Evolutionary conservation across 768 basidiomycete genomes (phyloP).

Genomic region (Lactarius sp.): DNA sequence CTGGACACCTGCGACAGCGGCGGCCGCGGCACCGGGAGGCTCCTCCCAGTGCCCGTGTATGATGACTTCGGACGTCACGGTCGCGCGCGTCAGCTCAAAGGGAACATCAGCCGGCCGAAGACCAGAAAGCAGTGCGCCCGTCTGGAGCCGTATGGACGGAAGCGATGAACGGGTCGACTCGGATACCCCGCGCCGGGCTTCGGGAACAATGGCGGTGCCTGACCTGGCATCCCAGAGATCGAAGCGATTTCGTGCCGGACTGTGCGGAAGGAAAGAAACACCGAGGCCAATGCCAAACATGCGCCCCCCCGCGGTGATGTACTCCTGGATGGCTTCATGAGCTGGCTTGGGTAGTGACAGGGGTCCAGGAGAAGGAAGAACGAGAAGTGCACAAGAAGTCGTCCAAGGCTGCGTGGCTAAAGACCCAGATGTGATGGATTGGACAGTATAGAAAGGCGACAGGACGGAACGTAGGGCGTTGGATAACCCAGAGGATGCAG

Average conservation of each 20-base stretch:
- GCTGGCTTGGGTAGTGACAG: conserved; percentile 37
- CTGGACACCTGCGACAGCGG: conserved; percentile 15
- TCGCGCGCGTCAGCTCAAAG: conserved; percentile 3
- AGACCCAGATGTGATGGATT: conserved; percentile 52
- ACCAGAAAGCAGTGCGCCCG: conserved; percentile 7
- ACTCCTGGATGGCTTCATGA: conserved; percentile 46
- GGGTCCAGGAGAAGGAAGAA: conserved; percentile 55
- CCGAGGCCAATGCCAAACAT: conserved; percentile 64
- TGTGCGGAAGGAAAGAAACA: conserved; percentile 41
- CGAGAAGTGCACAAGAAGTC: conserved; percentile 67
- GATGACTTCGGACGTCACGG: background rate
- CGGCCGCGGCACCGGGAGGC: background rate
- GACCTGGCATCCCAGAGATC: conserved; percentile 38
- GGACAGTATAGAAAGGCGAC: conserved; percentile 72
- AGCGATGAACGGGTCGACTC: background rate
- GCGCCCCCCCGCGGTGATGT: conserved; percentile 63
- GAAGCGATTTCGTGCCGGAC: conserved; percentile 33
- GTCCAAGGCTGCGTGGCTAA: conserved; percentile 75
- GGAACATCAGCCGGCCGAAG: conserved; percentile 11
- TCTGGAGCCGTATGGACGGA: conserved; percentile 13
- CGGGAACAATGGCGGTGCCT: conserved; percentile 24
- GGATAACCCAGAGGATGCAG: conserved; percentile 30
- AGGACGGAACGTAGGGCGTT: conserved; percentile 51
- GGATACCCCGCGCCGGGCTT: background rate
- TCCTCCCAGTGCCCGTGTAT: conserved; percentile 17